Evolutionary conservation across 2,329 filamentous ascomycete genomes (phyloP), one percentile per base, ranked within the genome.

Genomic region (Ophiostoma piceae): DNA sequence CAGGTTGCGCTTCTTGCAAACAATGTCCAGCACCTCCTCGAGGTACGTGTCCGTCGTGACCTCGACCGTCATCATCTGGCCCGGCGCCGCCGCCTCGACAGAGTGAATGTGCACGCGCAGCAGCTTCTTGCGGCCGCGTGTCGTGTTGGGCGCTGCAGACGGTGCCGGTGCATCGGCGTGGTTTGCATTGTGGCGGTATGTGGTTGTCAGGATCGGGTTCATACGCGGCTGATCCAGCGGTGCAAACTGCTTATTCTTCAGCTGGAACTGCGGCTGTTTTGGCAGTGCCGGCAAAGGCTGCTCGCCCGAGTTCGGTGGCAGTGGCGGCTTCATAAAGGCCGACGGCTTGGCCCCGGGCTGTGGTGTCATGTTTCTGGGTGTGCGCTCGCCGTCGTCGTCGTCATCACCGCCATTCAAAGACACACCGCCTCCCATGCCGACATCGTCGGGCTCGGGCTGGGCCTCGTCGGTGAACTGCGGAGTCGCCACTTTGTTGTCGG

Each of bases 41-140:
- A 95, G 86, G 77, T 94, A 95, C 39, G 89, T 94, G 74, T 94
- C 91, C 0, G 90, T 92, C 0, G 90, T 94, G 65, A 92, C 91
- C 72, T 91, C 88, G 22, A 94, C 81, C 1, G 88, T 89, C 32
- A 92, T 85, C 80, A 88, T 87, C 75, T 90, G 89, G n/a, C 90
- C 89, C 66, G 91, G 87, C 9, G 90, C 84, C 6, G 90, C 84
- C 6, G 87, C 83, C 76, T 93, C 90, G 0, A 88, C 85, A 5
- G 87, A 88, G 78, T 87, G 82, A 74, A 92, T 91, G 77, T 92
- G 89, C 67, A 94, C 86, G 16, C 86, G 87, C 65, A 94, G 79
- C 2, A 91, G 86, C 77, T 90, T 91, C 75, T 91, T 86, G 70
- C 89, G 86, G 39, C 90, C 90, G 12, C 87, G 85, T 19, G 77